Evolutionary conservation across 257 asterid species (phyloP).

Genomic region (Nicotiana tabacum): DNA sequence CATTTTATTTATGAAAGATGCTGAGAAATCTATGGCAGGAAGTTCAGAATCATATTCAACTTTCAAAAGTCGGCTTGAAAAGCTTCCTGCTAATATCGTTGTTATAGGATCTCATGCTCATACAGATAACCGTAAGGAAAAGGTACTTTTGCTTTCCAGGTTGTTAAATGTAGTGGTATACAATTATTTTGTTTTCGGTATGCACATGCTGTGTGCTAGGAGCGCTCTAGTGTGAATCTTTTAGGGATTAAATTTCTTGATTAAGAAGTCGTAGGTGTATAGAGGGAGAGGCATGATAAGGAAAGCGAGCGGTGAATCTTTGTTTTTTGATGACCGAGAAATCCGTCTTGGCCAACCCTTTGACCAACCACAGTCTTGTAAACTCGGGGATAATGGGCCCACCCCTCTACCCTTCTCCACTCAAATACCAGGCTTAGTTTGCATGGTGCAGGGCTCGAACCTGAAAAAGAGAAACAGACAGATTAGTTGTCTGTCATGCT

Average conservation of each 20-base stretch:
- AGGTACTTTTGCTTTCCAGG: slow-evolving; percentile 39
- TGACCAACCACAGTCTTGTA: too few species aligned
- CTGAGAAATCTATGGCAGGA: slow-evolving; percentile 81
- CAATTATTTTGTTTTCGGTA: background rate
- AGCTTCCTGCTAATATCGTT: slow-evolving; percentile 75
- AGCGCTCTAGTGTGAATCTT: background rate
- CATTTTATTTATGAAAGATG: slow-evolving; percentile 85
- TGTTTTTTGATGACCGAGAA: background rate
- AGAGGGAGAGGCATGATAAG: background rate
- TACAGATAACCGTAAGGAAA: slow-evolving; percentile 71
- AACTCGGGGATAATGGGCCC: too few species aligned
- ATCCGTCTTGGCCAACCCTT: too few species aligned
- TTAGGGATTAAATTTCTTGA: background rate
- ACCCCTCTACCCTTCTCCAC: too few species aligned
- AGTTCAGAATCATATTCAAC: slow-evolving; percentile 60
- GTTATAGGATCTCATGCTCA: slow-evolving; percentile 79
- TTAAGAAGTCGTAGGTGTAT: background rate
- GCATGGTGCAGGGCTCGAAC: too few species aligned
- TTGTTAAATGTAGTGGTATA: background rate
- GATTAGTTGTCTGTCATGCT: background rate
- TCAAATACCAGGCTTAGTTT: too few species aligned
- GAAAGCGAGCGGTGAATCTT: background rate
- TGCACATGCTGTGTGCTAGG: background rate
- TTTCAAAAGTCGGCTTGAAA: slow-evolving; percentile 71
- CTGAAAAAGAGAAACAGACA: background rate